Evolutionary conservation across 345 rosid species (phyloP).

Genomic region (Draba incana): DNA sequence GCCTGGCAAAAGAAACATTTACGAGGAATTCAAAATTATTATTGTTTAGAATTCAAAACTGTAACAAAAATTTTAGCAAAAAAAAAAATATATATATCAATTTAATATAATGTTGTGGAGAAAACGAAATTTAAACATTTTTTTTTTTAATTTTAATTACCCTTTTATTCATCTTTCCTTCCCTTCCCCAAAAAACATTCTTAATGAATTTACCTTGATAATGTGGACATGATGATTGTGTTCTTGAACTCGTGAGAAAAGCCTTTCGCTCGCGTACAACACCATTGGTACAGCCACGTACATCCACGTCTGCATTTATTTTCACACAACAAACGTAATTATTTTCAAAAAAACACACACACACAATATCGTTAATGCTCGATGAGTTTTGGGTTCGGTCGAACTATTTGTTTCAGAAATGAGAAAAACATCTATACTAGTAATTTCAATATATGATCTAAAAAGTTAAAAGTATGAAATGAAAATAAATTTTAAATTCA

Average conservation of each 20-base stretch:
- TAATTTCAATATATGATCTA: no score
- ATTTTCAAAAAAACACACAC: not conserved
- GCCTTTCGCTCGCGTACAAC: slow-evolving; percentile 62
- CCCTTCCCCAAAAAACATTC: not conserved
- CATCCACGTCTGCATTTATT: slow-evolving; percentile 80
- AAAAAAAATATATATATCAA: no score
- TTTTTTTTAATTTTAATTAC: no score
- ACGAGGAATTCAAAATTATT: not conserved
- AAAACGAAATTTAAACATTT: not conserved
- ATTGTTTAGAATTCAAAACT: no score
- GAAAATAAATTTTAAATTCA: no score
- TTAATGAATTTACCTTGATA: slow-evolving; percentile 56
- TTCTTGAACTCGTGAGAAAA: slow-evolving; percentile 53
- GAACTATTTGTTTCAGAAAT: no score
- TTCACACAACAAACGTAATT: not conserved
- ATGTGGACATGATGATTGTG: slow-evolving; percentile 60
- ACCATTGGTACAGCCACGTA: slow-evolving; percentile 60
- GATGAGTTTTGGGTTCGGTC: no score
- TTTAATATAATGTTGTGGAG: not conserved
- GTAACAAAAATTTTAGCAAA: no score
- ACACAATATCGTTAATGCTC: not conserved
- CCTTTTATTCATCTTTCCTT: no score
- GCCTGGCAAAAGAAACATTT: slow-evolving; percentile 52
- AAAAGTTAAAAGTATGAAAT: no score
- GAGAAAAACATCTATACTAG: no score